phyloP scores from a whole-genome alignment of 2,329 filamentous ascomycete species.

The Alternaria burnsii region DNA sequence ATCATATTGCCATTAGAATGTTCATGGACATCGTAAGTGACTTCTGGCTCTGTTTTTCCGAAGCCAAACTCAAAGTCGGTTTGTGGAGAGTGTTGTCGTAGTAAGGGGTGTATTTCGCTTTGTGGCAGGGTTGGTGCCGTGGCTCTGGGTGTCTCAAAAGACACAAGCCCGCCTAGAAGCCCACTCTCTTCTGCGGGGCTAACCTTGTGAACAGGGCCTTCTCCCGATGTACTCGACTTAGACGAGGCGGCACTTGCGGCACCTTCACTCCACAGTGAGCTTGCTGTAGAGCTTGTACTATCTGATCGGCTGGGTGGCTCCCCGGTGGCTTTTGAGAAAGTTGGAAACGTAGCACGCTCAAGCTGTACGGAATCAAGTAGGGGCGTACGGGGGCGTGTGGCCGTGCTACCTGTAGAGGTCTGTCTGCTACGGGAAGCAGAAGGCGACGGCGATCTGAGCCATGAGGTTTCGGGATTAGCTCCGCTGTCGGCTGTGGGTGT shows the following conservation, averaged over 20 bases:
- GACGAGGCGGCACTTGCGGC: slow-evolving; percentile 40
- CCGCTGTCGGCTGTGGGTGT: slow-evolving; percentile 25
- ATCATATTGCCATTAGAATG: background rate
- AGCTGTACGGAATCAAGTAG: slow-evolving; percentile 33
- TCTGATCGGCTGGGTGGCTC: slow-evolving; percentile 36
- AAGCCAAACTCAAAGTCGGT: slow-evolving; percentile 19
- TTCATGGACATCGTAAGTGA: background rate
- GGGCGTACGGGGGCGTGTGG: slow-evolving; percentile 32
- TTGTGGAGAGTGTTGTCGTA: slow-evolving; percentile 12
- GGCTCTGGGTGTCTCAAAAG: slow-evolving; percentile 24
- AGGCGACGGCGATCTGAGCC: slow-evolving; percentile 29
- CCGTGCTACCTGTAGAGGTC: slow-evolving; percentile 18
- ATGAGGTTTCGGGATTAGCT: slow-evolving; percentile 28
- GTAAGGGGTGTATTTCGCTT: slow-evolving; percentile 20
- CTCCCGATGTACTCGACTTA: slow-evolving; percentile 36
- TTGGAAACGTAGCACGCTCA: slow-evolving; percentile 18
- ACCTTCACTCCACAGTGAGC: slow-evolving; percentile 42
- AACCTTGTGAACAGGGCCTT: slow-evolving; percentile 17
- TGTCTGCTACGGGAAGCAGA: slow-evolving; percentile 20
- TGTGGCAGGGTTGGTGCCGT: slow-evolving; percentile 10
- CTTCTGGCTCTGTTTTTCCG: background rate
- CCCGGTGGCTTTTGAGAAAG: background rate
- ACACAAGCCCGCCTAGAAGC: slow-evolving; percentile 41
- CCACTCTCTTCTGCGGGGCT: slow-evolving; percentile 35
- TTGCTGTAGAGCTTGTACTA: slow-evolving; percentile 37